Percentiles rank a stretch among this genome's conserved stretches.
phyloP scores from a whole-genome alignment of 148 eudicot species.

The Chenopodium suecicum region DNA sequence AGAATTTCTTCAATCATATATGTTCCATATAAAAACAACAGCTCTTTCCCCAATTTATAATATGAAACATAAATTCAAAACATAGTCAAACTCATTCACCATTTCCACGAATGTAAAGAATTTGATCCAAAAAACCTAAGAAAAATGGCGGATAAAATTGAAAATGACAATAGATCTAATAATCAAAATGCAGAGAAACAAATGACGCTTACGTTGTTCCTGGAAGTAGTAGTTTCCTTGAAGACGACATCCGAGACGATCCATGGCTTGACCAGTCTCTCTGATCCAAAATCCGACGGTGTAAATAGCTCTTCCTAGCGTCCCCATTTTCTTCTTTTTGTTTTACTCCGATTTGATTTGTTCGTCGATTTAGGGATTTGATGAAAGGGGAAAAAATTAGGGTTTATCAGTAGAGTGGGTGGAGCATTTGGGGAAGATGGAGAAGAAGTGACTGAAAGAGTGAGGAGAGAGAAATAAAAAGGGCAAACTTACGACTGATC shows the following conservation, averaged over 20 bases:
- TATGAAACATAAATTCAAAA: background rate
- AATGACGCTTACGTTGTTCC: conserved; percentile 57
- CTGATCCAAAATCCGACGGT: conserved; percentile 93
- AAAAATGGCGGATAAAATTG: background rate
- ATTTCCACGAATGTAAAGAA: background rate
- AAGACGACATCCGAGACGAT: conserved; percentile 88
- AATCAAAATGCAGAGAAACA: background rate
- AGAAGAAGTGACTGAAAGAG: background rate
- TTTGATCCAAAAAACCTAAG: conserved; percentile 18
- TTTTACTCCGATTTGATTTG: background rate
- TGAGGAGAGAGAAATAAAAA: background rate
- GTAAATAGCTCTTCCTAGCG: conserved; percentile 79
- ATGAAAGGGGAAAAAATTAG: conserved; percentile 17
- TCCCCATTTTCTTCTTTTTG: conserved; percentile 45
- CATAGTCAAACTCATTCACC: conserved; percentile 6
- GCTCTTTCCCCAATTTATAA: background rate
- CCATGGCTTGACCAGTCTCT: conserved; percentile 89
- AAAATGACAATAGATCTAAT: conserved; percentile 15
- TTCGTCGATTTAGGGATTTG: conserved; percentile 9
- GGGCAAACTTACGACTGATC: too few relatives aligned
- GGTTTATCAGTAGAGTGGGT: conserved; percentile 21
- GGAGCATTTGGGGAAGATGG: background rate
- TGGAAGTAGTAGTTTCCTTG: conserved; percentile 76
- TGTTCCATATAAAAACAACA: too few relatives aligned
- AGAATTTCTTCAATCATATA: too few relatives aligned